phyloP scores from a whole-genome alignment of 495 filamentous ascomycete species.

The Penicillium canariense region DNA sequence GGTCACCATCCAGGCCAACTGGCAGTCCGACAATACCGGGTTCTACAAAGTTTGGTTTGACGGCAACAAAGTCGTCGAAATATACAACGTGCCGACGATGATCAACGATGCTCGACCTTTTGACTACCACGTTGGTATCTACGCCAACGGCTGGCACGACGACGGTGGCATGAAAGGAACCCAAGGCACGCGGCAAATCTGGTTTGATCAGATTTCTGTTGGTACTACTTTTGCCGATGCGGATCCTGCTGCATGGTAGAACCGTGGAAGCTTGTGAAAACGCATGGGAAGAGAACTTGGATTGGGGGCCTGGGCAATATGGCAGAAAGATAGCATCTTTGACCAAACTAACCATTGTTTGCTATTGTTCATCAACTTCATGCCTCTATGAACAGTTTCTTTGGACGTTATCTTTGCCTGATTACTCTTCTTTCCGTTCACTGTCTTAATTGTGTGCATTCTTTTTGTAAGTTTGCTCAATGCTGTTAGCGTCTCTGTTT shows the following conservation, averaged over 20 bases:
- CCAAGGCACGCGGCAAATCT: conserved; percentile 49
- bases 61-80: conserved; percentile 46
- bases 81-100: conserved; percentile 43
- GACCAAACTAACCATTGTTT: no score
- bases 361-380: no score
- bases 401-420: no score
- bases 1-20: conserved; percentile 48
- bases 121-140: conserved; percentile 54
- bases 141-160: conserved; percentile 58
- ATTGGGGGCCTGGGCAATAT: no score
- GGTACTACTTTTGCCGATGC: conserved; percentile 50
- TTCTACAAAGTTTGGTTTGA: conserved; percentile 53
- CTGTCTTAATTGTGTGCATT: no score
- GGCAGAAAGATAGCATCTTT: no score
- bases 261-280: no score
- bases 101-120: conserved; percentile 45
- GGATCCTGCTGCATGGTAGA: conserved; percentile 27
- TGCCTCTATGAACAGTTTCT: no score
- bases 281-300: no score
- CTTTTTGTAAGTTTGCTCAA: no score
- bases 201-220: conserved; percentile 53
- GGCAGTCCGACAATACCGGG: conserved; percentile 47
- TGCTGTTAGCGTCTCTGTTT: no score
- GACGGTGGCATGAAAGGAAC: conserved; percentile 39
- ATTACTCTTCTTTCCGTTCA: no score